These are phyloP conservation scores for Russula abietina DNA, from an alignment of 768 basidiomycete genomes.

Conservation along the genomic window DNA sequence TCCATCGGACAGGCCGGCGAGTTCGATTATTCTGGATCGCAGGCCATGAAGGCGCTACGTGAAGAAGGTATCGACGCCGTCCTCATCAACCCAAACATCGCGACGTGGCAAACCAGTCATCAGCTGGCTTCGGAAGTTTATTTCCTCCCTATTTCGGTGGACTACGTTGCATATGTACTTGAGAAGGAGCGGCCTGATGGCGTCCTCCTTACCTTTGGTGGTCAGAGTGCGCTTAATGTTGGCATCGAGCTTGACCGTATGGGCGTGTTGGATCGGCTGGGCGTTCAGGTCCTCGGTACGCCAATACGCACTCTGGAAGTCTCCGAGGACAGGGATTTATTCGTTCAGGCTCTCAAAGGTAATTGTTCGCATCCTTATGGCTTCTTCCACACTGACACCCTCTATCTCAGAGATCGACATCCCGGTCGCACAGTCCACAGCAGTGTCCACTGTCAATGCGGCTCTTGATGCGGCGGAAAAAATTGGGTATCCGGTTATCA, in stretches of 20 bases:
- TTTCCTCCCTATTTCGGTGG: slow-evolving; percentile 92
- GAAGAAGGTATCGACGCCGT: slow-evolving; percentile 94
- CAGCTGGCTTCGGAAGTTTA: slow-evolving; percentile 95
- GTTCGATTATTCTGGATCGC: slow-evolving; percentile 99
- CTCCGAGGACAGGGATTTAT: slow-evolving; percentile 68
- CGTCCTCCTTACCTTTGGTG: slow-evolving; percentile 94
- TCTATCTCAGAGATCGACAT: slow-evolving; percentile 45
- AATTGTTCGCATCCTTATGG: slow-evolving; percentile 61
- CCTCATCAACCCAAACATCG: slow-evolving; percentile 98
- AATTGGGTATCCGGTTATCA: slow-evolving; percentile 96
- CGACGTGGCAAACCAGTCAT: slow-evolving; percentile 99
- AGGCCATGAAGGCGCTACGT: slow-evolving; percentile 94
- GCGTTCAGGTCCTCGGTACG: slow-evolving; percentile 90
- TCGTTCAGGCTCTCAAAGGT: slow-evolving; percentile 86
- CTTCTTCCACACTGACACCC: slow-evolving; percentile 71
- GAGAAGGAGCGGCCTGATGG: slow-evolving; percentile 99
- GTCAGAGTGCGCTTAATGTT: slow-evolving; percentile 96
- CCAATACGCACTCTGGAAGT: slow-evolving; percentile 80
- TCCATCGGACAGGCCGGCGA: slow-evolving; percentile 98
- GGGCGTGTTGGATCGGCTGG: slow-evolving; percentile 55
- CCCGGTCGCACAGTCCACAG: slow-evolving; percentile 66
- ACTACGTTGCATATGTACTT: slow-evolving; percentile 97
- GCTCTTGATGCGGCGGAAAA: slow-evolving; percentile 84
- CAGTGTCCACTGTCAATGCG: slow-evolving; percentile 91
- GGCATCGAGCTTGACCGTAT: slow-evolving; percentile 80